Evolutionary conservation across 2,329 filamentous ascomycete genomes (phyloP).

Genomic region (Venturia effusa): DNA sequence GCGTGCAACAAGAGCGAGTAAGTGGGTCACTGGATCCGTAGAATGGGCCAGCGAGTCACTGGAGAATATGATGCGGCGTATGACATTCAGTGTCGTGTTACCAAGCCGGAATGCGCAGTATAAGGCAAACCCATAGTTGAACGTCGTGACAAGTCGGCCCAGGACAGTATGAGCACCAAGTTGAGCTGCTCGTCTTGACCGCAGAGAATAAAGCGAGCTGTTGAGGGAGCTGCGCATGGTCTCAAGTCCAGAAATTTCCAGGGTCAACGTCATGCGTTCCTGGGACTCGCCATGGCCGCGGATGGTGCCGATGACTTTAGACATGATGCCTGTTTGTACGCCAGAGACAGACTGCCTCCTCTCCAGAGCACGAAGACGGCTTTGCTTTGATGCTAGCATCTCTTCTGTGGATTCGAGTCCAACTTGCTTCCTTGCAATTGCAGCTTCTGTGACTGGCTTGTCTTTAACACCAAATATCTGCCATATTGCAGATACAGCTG

Average conservation of each 20-base stretch:
- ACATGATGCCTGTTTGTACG: constrained; percentile 50
- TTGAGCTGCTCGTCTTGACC: constrained; percentile 51
- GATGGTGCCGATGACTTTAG: constrained; percentile 62
- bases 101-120: constrained; percentile 80
- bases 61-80: constrained; percentile 41
- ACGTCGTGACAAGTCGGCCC: constrained; percentile 54
- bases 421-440: constrained; percentile 66
- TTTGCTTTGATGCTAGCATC: constrained; percentile 65
- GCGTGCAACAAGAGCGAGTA: constrained; percentile 67
- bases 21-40: constrained; percentile 68
- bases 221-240: constrained; percentile 66
- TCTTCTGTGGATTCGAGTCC: constrained; percentile 70
- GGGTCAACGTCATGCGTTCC: constrained; percentile 45
- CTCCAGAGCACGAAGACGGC: constrained; percentile 59
- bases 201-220: constrained; percentile 52
- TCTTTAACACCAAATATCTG: constrained; percentile 62
- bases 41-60: constrained; percentile 16
- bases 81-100: constrained; percentile 57
- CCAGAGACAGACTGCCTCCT: constrained; percentile 45
- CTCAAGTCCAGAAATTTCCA: constrained; percentile 71
- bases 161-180: constrained; percentile 55
- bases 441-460: constrained; percentile 58
- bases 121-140: constrained; percentile 58
- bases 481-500: constrained; percentile 80
- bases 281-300: constrained; percentile 48